phyloP scores from a whole-genome alignment of 2,329 filamentous ascomycete genomes.

The Scolecobasidium constrictum region DNA sequence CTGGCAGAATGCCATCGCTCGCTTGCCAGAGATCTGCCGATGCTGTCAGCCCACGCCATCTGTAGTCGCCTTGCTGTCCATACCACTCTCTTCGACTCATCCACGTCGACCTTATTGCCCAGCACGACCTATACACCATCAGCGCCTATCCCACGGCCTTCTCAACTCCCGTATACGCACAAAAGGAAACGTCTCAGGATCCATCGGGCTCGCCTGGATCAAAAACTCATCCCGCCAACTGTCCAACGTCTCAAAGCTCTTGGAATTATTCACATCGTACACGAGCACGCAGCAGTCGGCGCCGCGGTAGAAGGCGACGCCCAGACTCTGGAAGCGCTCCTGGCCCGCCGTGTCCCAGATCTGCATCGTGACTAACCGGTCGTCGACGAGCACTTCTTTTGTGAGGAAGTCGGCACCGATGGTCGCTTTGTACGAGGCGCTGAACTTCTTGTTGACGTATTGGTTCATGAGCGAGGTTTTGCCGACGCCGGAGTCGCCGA shows the following conservation, averaged over 20 bases:
- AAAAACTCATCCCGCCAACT: constrained; percentile 98
- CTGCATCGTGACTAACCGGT: constrained; percentile 98
- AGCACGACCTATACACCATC: constrained; percentile 60
- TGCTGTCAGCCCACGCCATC: too few species aligned
- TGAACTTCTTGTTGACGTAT: constrained; percentile 99
- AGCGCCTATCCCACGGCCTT: neutral
- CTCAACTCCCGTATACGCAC: constrained; percentile 49
- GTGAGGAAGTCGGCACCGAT: constrained; percentile 98
- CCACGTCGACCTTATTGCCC: constrained; percentile 98
- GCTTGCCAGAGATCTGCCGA: constrained; percentile 78
- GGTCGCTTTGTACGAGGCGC: constrained; percentile 97
- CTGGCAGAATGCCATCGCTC: constrained; percentile 94
- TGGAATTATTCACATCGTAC: constrained; percentile 97
- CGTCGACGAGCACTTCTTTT: constrained; percentile 94
- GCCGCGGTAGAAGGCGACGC: constrained; percentile 93
- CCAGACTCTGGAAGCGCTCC: constrained; percentile 93
- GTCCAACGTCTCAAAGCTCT: constrained; percentile 96
- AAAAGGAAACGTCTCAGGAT: constrained; percentile 96
- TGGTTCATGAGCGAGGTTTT: constrained; percentile 99
- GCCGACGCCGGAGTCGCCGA: constrained; percentile 96
- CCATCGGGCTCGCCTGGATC: constrained; percentile 91
- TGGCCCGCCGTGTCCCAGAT: constrained; percentile 98
- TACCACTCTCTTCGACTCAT: constrained; percentile 92
- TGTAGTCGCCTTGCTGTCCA: too few species aligned
- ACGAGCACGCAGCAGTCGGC: constrained; percentile 97